These are phyloP conservation scores for Castanea sativa DNA, from an alignment of 306 rosid genomes.

Conservation along the genomic window DNA sequence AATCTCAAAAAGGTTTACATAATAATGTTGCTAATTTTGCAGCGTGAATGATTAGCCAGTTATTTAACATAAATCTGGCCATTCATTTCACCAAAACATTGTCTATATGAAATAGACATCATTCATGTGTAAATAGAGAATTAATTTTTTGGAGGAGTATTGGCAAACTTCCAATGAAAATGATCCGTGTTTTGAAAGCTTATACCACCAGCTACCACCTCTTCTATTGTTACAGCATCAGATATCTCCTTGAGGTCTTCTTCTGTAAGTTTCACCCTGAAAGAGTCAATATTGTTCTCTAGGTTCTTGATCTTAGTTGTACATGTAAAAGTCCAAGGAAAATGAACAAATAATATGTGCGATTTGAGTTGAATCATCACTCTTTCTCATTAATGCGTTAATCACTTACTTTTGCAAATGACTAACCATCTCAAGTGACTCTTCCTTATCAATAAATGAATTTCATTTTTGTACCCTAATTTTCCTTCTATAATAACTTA, in stretches of 20 bases:
- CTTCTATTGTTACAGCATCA: background rate
- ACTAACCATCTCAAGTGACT: no score
- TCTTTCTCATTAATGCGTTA: no score
- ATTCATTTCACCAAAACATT: background rate
- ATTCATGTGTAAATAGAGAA: background rate
- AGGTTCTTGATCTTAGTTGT: conserved; percentile 17
- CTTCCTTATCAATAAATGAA: no score
- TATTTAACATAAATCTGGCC: background rate
- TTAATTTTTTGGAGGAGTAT: conserved; percentile 12
- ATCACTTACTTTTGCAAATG: background rate
- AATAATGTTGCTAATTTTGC: background rate
- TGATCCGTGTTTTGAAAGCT: background rate
- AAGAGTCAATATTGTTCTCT: conserved; percentile 7
- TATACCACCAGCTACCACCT: conserved; percentile 10
- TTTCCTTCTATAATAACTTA: no score
- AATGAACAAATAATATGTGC: background rate
- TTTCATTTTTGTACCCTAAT: no score
- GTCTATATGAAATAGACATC: background rate
- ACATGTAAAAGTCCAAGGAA: background rate
- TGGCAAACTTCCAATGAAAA: conserved; percentile 17
- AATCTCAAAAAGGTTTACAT: background rate
- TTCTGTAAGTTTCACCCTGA: conserved; percentile 10
- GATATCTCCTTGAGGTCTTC: conserved; percentile 10
- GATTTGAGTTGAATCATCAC: background rate
- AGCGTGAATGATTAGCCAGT: background rate